A percentile compares a stretch with the other conserved stretches of the same genome.
phyloP scores from a whole-genome alignment of 257 asterid species.

The Solanum etuberosum region DNA sequence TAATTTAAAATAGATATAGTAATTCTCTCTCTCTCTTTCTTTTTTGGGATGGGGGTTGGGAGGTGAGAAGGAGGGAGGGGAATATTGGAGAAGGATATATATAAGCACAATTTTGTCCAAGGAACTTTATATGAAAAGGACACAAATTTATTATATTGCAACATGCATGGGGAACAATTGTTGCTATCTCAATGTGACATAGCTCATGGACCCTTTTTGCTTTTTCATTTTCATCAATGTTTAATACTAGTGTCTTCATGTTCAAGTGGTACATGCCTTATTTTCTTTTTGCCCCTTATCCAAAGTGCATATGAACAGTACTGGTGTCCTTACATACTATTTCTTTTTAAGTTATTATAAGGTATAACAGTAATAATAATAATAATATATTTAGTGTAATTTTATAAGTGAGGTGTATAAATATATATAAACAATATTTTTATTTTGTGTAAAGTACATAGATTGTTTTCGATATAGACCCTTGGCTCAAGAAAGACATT shows the following conservation, averaged over 20 bases:
- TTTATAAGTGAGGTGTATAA: not conserved
- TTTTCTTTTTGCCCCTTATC: not conserved
- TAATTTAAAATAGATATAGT: too few relatives aligned
- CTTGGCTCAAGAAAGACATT: not conserved
- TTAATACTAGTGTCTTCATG: not conserved
- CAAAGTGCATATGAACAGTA: not conserved
- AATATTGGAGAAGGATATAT: not conserved
- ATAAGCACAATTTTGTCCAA: not conserved
- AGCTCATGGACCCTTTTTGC: not conserved
- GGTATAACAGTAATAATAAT: not conserved
- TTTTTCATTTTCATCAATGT: not conserved
- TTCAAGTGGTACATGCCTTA: not conserved
- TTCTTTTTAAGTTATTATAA: too few relatives aligned
- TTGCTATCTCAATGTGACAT: not conserved
- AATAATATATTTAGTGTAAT: not conserved
- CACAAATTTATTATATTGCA: not conserved
- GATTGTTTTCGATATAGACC: fast-evolving
- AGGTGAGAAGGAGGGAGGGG: not conserved
- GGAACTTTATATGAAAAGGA: not conserved
- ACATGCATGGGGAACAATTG: constrained; percentile 3
- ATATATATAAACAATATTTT: not conserved
- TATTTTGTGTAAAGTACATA: not conserved
- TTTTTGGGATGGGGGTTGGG: not conserved
- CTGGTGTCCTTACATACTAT: not conserved
- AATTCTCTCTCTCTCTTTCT: too few relatives aligned